These are phyloP conservation scores for Pilobolus umbonatus DNA, from an alignment of 192 early-diverging fungal species.

Conservation along the genomic window DNA sequence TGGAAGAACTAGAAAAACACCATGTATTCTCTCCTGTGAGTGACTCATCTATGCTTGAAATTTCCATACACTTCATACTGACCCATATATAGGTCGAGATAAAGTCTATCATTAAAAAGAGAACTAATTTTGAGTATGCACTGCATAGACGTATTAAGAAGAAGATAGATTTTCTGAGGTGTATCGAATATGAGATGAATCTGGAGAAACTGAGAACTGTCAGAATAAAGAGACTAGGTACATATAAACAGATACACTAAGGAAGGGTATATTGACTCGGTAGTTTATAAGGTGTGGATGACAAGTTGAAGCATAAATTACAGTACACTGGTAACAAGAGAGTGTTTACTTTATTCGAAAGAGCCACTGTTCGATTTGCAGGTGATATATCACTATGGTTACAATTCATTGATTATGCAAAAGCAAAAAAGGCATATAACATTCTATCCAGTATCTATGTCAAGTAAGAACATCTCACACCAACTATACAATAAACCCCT, in stretches of 20 bases:
- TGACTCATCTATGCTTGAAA: not conserved
- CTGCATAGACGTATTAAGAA: slow-evolving; percentile 71
- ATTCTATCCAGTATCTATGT: slow-evolving; percentile 73
- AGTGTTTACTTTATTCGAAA: slow-evolving; percentile 76
- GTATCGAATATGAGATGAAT: slow-evolving; percentile 95
- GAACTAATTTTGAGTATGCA: slow-evolving; percentile 85
- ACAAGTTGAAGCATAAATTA: too few relatives aligned
- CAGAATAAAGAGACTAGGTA: slow-evolving; percentile 58
- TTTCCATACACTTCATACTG: not conserved
- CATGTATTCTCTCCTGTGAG: slow-evolving; percentile 74
- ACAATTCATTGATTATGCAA: slow-evolving; percentile 87
- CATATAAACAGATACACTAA: not conserved
- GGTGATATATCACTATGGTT: slow-evolving; percentile 83
- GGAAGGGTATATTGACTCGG: not conserved
- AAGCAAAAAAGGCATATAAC: slow-evolving; percentile 45
- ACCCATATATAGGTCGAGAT: slow-evolving; percentile 61
- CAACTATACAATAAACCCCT: slow-evolving; percentile 6
- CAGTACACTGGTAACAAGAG: slow-evolving; percentile 53
- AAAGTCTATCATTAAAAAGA: slow-evolving; percentile 79
- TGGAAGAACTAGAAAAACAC: slow-evolving; percentile 80
- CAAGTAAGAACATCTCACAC: slow-evolving; percentile 34
- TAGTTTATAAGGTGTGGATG: not conserved
- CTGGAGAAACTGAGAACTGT: slow-evolving; percentile 78
- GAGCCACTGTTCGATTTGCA: slow-evolving; percentile 70
- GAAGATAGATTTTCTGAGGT: slow-evolving; percentile 80